Base-by-base conservation (phyloP, 352 stramenopile genomes). In the Phytopythium sindhum region DNA sequence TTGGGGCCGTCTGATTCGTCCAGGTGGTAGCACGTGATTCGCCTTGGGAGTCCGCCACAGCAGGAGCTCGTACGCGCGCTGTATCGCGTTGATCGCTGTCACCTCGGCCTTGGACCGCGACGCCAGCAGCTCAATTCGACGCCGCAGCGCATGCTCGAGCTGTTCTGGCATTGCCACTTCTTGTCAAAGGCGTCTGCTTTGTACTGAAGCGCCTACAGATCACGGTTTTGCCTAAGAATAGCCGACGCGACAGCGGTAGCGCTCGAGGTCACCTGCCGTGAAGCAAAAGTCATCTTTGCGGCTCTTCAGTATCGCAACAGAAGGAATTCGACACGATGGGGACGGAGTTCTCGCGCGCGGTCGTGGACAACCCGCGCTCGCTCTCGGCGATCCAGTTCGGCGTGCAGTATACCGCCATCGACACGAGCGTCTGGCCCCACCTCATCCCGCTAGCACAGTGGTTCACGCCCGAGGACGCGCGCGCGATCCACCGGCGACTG, bases 361-460 rank as follows among this genome's bases (percentile, higher is more conserved):
- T 53, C 17, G 42, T 48, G 6, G 61, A 24, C 15, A 23, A 50
- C 2, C 55, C 64, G 60, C 44, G 61, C 12, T 60, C 64, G 31
- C 21, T 60, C 11, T 50, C 54, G 23, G 23, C 54, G 14, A 50
- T 91, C 37, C 70, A 77, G 47, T 78, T 72, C 33, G 75, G 80
- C 0, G 64, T 88, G 48, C 72, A 83, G 60, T 91, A 91, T 61
- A 73, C 61, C 5, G 63, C 65, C 42, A 74, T 70, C 6, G 80
- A 91, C 63, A 64, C 88, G 29, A 70, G 61, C 28, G 60, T 90
- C 52, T 91, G 80, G 82, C 72, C 80, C n/a, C 82, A 91, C 50
- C 61, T 84, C 26, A 48, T 77, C 5, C 77, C 80, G 17, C 24
- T 91, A n/a, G 66, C 76, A 19, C 75, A 82, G 21, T 91, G 82